Conservation (phyloP, 1,284 basidiomycete species). For the Marasmius fiardii region DNA sequence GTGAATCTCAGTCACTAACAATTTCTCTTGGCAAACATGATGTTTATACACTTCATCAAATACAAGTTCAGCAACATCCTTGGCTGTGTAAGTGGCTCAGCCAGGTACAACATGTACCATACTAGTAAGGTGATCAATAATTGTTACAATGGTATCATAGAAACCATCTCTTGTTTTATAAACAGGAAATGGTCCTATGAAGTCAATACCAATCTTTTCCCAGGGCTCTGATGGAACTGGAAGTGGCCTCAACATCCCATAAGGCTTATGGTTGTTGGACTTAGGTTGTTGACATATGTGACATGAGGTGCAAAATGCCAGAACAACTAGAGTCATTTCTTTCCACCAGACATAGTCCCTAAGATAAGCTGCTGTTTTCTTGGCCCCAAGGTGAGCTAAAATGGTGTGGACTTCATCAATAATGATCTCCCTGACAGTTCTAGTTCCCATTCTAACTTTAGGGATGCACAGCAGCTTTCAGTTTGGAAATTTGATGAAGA, state of each 20-base stretch:
- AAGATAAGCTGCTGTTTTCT: conserved; percentile 24
- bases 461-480: conserved; percentile 16
- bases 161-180: conserved; percentile 22
- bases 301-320: conserved; percentile 23
- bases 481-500: conserved; percentile 13
- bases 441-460: conserved; percentile 6
- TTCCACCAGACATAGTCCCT: conserved; percentile 28
- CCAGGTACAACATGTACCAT: conserved; percentile 29
- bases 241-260: conserved; percentile 23
- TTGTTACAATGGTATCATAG: conserved; percentile 26
- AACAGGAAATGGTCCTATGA: conserved; percentile 31
- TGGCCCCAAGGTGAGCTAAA: conserved; percentile 24
- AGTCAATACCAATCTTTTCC: conserved; percentile 31
- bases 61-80: conserved; percentile 20
- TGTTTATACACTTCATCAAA: conserved; percentile 22
- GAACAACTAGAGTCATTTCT: conserved; percentile 19
- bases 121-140: conserved; percentile 30
- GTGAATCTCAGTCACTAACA: conserved; percentile 17
- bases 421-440: conserved; percentile 21
- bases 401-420: conserved; percentile 26
- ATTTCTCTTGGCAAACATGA: conserved; percentile 22
- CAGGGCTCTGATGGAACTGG: conserved; percentile 23
- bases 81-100: conserved; percentile 14
- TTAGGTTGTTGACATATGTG: conserved; percentile 23
- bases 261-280: conserved; percentile 20